Conservation (phyloP, 1,284 basidiomycete genomes). For the Rhodofomes roseus region DNA sequence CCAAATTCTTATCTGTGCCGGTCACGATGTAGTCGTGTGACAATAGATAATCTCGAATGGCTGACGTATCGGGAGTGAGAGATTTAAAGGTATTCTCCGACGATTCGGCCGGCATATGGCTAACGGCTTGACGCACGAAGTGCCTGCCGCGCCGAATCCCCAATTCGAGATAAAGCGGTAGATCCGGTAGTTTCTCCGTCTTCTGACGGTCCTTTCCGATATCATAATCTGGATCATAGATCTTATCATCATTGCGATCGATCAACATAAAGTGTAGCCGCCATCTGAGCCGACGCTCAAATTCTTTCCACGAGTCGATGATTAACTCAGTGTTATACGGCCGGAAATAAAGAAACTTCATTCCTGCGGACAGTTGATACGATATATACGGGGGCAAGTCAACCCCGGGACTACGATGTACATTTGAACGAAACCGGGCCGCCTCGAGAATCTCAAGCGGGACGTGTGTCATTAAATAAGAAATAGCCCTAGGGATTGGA, state of each 20-base stretch:
- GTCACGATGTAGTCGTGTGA: neutral
- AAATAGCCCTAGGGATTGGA: neutral
- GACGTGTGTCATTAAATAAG: neutral
- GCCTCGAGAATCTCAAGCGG: neutral
- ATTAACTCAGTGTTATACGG: neutral
- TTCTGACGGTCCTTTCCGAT: too few relatives aligned
- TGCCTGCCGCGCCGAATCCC: too few relatives aligned
- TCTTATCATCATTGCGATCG: neutral
- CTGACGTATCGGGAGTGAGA: neutral
- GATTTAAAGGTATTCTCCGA: neutral
- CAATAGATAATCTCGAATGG: neutral
- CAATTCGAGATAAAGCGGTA: too few relatives aligned
- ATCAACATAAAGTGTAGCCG: neutral
- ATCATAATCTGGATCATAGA: neutral
- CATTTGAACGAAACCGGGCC: neutral
- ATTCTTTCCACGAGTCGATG: neutral
- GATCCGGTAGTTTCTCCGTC: too few relatives aligned
- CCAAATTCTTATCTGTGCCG: neutral
- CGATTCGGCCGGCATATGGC: too few relatives aligned
- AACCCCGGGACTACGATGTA: neutral
- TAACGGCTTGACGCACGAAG: too few relatives aligned
- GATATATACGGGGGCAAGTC: neutral
- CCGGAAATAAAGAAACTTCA: neutral
- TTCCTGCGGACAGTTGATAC: neutral
- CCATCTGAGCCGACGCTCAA: neutral